Evolutionary conservation across 2,329 filamentous ascomycete genomes (phyloP).

Genomic region (Penicillium thymicola): DNA sequence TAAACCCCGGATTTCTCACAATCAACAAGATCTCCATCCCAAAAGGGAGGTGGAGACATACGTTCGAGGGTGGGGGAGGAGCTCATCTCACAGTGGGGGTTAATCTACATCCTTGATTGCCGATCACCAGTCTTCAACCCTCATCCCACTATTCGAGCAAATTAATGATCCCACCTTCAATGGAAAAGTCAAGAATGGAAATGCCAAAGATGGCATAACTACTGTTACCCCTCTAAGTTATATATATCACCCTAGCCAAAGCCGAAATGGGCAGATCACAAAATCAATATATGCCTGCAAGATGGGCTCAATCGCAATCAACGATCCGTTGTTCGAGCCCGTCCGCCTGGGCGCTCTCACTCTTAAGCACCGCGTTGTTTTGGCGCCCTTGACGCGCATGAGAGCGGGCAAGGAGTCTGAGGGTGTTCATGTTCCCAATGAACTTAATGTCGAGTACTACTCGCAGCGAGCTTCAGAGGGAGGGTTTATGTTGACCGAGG

Average conservation of each 20-base stretch:
- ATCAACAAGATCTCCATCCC: neutral
- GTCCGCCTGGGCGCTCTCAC: conserved; percentile 27
- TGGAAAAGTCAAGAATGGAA: neutral
- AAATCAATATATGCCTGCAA: neutral
- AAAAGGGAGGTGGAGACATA: neutral
- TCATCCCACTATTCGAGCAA: neutral
- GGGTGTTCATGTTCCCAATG: conserved; percentile 30
- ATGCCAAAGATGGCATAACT: neutral
- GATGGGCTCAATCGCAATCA: conserved; percentile 26
- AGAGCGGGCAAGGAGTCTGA: conserved; percentile 27
- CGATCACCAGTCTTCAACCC: neutral
- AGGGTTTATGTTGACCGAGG: conserved; percentile 35
- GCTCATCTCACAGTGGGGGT: neutral
- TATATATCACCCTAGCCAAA: neutral
- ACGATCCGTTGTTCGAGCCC: conserved; percentile 35
- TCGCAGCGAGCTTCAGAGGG: conserved; percentile 32
- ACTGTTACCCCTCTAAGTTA: neutral
- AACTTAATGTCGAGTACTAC: conserved; percentile 32
- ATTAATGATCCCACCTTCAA: neutral
- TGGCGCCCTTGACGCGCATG: conserved; percentile 29
- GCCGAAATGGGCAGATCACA: neutral
- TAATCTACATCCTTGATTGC: neutral
- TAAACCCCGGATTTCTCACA: neutral
- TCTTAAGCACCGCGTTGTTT: conserved; percentile 28
- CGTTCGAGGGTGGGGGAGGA: neutral